phyloP scores from a whole-genome alignment of 371 early-diverging fungal genomes.

The Mucor irregularis region DNA sequence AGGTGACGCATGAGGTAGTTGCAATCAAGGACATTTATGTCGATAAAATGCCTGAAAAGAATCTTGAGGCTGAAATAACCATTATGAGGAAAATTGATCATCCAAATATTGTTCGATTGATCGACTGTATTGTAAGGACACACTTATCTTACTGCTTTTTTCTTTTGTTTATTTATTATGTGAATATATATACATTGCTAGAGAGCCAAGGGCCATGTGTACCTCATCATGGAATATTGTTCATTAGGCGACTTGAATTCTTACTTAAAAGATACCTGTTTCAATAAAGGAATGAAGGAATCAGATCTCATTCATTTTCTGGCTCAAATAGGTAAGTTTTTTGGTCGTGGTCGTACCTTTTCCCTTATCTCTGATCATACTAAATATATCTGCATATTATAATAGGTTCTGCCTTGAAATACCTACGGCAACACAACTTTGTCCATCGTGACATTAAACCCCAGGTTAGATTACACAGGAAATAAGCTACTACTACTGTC shows the following conservation, averaged over 20 bases:
- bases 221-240: conserved; percentile 94
- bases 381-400: not conserved
- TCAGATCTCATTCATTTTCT: conserved; percentile 70
- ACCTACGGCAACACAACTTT: conserved; percentile 76
- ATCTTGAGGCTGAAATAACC: conserved; percentile 86
- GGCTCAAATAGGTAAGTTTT: not conserved
- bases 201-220: conserved; percentile 86
- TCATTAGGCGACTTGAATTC: conserved; percentile 84
- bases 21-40: conserved; percentile 70
- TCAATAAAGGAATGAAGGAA: conserved; percentile 71
- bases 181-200: conserved; percentile 13
- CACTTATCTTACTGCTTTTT: too few relatives aligned
- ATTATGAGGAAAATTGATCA: conserved; percentile 82
- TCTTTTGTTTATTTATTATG: not conserved
- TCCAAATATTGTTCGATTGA: conserved; percentile 78
- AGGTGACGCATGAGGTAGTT: conserved; percentile 62
- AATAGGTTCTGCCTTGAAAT: conserved; percentile 76
- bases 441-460: conserved; percentile 98
- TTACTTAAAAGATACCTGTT: conserved; percentile 72
- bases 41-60: conserved; percentile 70
- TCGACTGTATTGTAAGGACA: conserved; percentile 69
- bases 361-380: not conserved
- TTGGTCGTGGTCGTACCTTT: not conserved
- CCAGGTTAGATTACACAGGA: conserved; percentile 55
- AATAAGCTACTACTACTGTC: not conserved